Evolutionary conservation across 805 yeast genomes (phyloP), one percentile per base, ranked within the genome.

Genomic region (Debaryomyces prosopidis): DNA sequence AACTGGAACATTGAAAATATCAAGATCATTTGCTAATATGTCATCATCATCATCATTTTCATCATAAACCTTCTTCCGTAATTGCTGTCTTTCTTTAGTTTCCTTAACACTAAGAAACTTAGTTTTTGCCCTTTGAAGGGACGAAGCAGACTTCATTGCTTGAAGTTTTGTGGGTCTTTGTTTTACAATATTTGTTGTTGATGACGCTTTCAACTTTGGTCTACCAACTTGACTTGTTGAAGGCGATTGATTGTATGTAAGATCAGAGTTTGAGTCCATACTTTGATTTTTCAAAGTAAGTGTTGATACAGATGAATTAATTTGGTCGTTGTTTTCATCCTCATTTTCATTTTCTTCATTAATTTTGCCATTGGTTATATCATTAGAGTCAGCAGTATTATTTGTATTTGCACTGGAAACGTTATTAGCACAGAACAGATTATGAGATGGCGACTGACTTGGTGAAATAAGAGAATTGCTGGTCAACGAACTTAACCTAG

Each of bases 1-100:
- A 9, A 73, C 65, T 1, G 77, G 77, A 15, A 73, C 77, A 48
- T 73, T 73, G 51, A 73, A 72, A 10, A 70, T 71, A 42, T 68
- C 72, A 40, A 70, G 49, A 48, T 71, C 76, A 46, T 66, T 64
- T 10, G 63, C 49, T 26, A 69, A 49, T 20, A 71, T 64, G 30
- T 67, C 73, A 40, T 71, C 76, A 42, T 70, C 76, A 49, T 63
- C 62, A 39, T 69, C 71, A 50, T 68, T 61, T 15, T 71, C 76
- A 42, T 72, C 77, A 46, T 70, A 72, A 28, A 55, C 55, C 50
- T 72, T 65, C 51, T 71, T 71, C 10, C 75, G 59, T 17, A 64
- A 52, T 43, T 59, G 61, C 50, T 66, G 60, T 38, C 77, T 54
- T 40, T 64, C 70, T 49, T 69, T 73, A n/a, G 65, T 58, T 49